Base-by-base conservation (phyloP, 139 green algal genomes). In the Protoeuglena noctilucae region DNA sequence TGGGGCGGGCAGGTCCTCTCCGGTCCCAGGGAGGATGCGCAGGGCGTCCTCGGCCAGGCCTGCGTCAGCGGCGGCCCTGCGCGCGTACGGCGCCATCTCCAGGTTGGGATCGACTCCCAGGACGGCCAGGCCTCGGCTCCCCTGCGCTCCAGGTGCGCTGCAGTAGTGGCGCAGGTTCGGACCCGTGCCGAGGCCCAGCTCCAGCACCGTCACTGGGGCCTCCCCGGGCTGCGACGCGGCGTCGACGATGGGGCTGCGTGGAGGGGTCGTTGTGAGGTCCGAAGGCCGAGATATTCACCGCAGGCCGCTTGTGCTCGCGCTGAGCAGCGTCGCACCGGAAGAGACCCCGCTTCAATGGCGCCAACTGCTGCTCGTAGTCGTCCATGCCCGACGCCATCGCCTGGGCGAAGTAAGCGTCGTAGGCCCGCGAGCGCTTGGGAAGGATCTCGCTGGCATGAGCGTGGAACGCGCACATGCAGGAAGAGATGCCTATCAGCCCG, bases 51-150 rank as follows among this genome's bases (percentile, higher is more conserved):
- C n/a, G n/a, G n/a, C n/a, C 9, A 50, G 46, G 40, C 49, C 62
- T 53, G 60, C 55, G 16, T 28, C 29, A 25, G 21, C 21, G 22
- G 64, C 56, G 34, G 63, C 58, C n/a, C 65, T 18, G 19, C 57
- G 5, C 14, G 69, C 61, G 50, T 74, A 81, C 0, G 17, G 28
- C 14, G 27, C 51, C 79, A 87, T 87, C 28, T 48, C 75, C 3
- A 48, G 6, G 40, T 87, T 87, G 27, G 74, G 78, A 19, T 87
- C 79, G 1, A 87, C 2, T 2, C 74, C 79, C 12, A 60, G 60
- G 12, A 86, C 59, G 4, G 48, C 31, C 26, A 61, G 18, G 2
- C 34, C 25, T 22, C 27, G 46, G 3, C 45, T 45, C 3, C 63
- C 25, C 26, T 31, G 48, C 40, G 48, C 18, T 24, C 40, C 34